phyloP scores from a whole-genome alignment of 768 basidiomycete species.

The Lentinula boryana region DNA sequence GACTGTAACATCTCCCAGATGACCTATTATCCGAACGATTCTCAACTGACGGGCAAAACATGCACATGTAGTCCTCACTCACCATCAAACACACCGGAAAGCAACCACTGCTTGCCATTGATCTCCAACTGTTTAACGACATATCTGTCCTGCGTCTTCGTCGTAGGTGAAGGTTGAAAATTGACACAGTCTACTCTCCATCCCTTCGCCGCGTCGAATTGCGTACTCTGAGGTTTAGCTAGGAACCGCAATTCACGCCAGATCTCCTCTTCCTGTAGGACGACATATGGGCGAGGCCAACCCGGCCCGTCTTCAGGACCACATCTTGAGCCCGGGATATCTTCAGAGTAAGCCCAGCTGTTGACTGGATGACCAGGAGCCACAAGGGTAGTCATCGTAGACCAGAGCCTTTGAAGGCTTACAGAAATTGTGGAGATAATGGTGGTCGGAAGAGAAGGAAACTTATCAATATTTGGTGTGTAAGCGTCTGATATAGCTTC shows the following conservation, averaged over 20 bases:
- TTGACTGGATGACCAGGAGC: background rate
- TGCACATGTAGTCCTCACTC: conserved; percentile 16
- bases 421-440: background rate
- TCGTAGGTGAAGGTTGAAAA: conserved; percentile 55
- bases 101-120: conserved; percentile 51
- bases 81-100: conserved; percentile 72
- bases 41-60: background rate
- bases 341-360: conserved; percentile 46
- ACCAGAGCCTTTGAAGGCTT: conserved; percentile 2
- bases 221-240: conserved; percentile 44
- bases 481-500: background rate
- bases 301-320: conserved; percentile 50
- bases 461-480: background rate
- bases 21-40: conserved; percentile 33
- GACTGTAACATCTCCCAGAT: conserved; percentile 64
- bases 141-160: conserved; percentile 59
- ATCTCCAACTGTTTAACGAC: conserved; percentile 52
- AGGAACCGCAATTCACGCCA: conserved; percentile 46
- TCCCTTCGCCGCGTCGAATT: conserved; percentile 25
- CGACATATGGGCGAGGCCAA: conserved; percentile 56
- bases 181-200: conserved; percentile 55
- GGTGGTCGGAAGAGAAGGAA: background rate
- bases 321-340: conserved; percentile 57
- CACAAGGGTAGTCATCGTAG: background rate
- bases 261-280: conserved; percentile 43